Conservation (phyloP, 345 rosid species). For the Bruguiera sexangula region DNA sequence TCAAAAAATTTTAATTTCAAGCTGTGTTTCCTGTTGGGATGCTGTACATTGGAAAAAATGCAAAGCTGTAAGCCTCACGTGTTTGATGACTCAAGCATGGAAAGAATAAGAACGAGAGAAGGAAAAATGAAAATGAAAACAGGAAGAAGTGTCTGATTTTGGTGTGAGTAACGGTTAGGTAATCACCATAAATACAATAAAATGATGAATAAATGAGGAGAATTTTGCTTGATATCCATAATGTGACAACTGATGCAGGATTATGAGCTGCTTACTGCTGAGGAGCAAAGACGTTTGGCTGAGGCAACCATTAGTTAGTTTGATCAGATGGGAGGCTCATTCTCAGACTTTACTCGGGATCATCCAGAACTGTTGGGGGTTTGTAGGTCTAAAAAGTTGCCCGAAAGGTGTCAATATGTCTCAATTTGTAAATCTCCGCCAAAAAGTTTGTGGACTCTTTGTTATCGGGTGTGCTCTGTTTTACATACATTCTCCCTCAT, state of each 20-base stretch:
- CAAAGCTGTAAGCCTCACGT: too few relatives aligned
- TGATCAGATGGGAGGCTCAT: not conserved
- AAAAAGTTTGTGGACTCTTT: too few relatives aligned
- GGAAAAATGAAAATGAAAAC: too few relatives aligned
- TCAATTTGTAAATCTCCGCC: not conserved
- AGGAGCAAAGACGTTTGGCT: conserved; percentile 37
- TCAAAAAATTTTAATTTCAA: not conserved
- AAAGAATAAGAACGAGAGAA: too few relatives aligned
- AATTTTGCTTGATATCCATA: not conserved
- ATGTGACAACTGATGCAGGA: conserved; percentile 42
- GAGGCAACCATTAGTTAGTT: conserved; percentile 39
- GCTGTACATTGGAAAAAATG: too few relatives aligned
- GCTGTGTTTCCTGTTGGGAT: not conserved
- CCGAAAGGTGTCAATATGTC: not conserved
- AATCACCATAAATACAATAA: not conserved
- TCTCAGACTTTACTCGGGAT: not conserved
- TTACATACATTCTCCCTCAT: too few relatives aligned
- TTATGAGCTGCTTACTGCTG: conserved; percentile 42
- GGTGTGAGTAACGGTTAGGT: not conserved
- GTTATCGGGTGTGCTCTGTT: too few relatives aligned
- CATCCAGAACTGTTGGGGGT: not conserved
- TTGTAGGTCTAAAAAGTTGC: not conserved
- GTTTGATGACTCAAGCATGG: too few relatives aligned
- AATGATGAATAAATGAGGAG: not conserved
- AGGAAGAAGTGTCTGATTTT: too few relatives aligned